Conservation (phyloP, 2,329 filamentous ascomycete species). For the Nectriaceae sp. region DNA sequence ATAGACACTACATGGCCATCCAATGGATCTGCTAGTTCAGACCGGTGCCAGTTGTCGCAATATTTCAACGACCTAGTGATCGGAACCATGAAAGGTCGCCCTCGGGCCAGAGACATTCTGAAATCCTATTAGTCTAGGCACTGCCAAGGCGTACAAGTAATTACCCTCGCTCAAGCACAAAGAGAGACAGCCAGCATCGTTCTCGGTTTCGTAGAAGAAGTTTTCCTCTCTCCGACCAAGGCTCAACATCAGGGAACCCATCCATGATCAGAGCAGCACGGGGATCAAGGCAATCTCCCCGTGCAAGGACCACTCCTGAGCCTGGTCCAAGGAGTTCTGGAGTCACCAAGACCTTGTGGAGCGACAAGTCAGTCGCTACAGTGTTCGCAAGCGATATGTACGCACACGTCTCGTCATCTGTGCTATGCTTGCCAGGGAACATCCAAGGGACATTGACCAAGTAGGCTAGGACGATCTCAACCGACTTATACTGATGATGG, state of each 20-base stretch:
- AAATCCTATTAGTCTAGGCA: neutral
- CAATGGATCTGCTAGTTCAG: constrained; percentile 62
- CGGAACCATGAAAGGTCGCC: constrained; percentile 68
- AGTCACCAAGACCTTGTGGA: constrained; percentile 69
- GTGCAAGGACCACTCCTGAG: constrained; percentile 51
- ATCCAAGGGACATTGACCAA: constrained; percentile 80
- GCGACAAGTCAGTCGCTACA: constrained; percentile 67
- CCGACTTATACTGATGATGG: constrained; percentile 63
- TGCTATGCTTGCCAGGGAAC: constrained; percentile 65
- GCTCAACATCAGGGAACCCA: constrained; percentile 65
- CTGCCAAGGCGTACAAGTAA: constrained; percentile 7
- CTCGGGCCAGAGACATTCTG: constrained; percentile 68
- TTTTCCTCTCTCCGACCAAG: constrained; percentile 59
- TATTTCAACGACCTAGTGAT: constrained; percentile 65
- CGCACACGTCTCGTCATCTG: constrained; percentile 72
- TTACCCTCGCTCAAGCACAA: constrained; percentile 70
- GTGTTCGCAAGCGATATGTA: constrained; percentile 71
- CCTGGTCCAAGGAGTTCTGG: constrained; percentile 47
- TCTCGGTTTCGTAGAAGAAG: constrained; percentile 66
- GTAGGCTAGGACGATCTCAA: constrained; percentile 74
- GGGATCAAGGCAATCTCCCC: constrained; percentile 69
- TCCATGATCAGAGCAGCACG: constrained; percentile 66
- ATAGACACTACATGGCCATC: constrained; percentile 74
- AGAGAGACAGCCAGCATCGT: constrained; percentile 70
- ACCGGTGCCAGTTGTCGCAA: constrained; percentile 70